Base-by-base conservation (phyloP, 306 rosid species). In the Sophora flavescens region DNA sequence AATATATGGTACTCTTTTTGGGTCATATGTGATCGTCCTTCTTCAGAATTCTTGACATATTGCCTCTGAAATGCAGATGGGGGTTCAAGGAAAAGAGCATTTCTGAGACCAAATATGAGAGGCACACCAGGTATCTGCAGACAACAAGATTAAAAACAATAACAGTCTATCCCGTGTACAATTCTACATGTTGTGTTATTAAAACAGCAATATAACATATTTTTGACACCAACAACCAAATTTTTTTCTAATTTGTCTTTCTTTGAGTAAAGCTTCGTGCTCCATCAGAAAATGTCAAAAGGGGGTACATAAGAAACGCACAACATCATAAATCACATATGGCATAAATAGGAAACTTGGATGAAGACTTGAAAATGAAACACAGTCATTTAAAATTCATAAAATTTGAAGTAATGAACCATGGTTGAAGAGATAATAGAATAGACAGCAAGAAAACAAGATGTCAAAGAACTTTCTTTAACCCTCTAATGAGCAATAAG, bases 81-180 rank as follows among this genome's bases (percentile, higher is more conserved):
- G 56, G 89, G 81, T 75, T 91, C 93, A 9, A 94, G 88, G 53
- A 87, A 82, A 75, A 94, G 94, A 32, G 94, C 80, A 70, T 84
- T 94, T 81, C 96, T 85, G 74, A 89, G 81, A 76, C 91, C 88
- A 76, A 12, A 91, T 66, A 93, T 67, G 77, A 88, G 74, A 16
- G 97, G 98, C 45, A 94, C 96, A 32, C 98, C 96, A 52, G 96
- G 93, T 61, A 91, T 78, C 98, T 93, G 85, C 68, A 66, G 15
- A 71, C 26, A 69, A 35, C 44, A 58, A 78, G 15, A 52, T 45
- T 18, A 71, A 72, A 52, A 71, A 73, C 45, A 71, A 74, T 48
- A 44, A 59, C 17, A 33, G 18, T 10, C 50, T 38, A 39, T 8
- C 18, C 10, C 15, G 53, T 22, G 75, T 9, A 26, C 71, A 80